These are phyloP conservation scores for Trifolium dubium DNA, from an alignment of 306 rosid species.

Conservation along the genomic window DNA sequence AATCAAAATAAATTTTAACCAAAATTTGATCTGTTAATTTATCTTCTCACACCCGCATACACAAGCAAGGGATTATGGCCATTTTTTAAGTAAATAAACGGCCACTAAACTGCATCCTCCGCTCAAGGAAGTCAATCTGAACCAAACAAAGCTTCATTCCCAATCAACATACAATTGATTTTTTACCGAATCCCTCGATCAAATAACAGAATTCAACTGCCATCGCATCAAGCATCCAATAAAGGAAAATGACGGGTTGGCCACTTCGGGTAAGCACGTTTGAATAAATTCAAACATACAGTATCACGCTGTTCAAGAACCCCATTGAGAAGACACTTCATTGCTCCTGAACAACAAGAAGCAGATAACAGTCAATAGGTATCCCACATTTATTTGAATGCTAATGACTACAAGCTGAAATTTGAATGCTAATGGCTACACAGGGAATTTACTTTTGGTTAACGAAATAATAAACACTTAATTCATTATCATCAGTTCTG, in stretches of 20 bases:
- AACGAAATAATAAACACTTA: neutral
- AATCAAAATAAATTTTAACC: neutral
- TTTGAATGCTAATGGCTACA: neutral
- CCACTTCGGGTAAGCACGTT: conserved; percentile 95
- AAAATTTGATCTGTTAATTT: conserved; percentile 19
- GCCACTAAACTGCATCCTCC: conserved; percentile 41
- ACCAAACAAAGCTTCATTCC: conserved; percentile 88
- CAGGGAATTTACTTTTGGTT: neutral
- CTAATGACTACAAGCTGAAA: neutral
- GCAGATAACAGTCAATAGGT: conserved; percentile 6
- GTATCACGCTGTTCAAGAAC: conserved; percentile 86
- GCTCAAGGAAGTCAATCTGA: conserved; percentile 57
- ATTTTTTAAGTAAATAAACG: neutral
- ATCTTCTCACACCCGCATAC: neutral
- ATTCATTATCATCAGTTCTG: neutral
- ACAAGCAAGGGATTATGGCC: conserved; percentile 12
- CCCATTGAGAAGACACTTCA: conserved; percentile 87
- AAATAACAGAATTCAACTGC: conserved; percentile 40
- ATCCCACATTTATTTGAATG: neutral
- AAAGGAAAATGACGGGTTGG: conserved; percentile 64
- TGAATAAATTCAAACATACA: conserved; percentile 77
- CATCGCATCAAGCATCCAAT: conserved; percentile 49
- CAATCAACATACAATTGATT: conserved; percentile 47
- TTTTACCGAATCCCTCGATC: conserved; percentile 43
- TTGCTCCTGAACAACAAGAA: conserved; percentile 58